phyloP scores from a whole-genome alignment of 2,329 filamentous ascomycete species.

The Cladophialophora bantiana region DNA sequence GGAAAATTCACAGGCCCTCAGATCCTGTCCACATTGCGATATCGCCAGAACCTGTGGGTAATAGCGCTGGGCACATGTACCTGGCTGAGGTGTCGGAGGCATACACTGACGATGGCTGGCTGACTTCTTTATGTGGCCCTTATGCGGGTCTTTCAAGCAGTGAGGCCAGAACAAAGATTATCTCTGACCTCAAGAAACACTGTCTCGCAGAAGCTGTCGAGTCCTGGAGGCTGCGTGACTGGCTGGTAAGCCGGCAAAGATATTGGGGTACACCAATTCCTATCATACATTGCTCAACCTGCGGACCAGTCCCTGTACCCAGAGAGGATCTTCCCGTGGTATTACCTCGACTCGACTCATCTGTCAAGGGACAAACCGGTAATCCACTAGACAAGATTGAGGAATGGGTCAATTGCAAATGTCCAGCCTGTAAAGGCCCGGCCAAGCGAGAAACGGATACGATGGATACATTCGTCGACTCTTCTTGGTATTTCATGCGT shows the following conservation, averaged over 20 bases:
- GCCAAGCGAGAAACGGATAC: constrained; percentile 89
- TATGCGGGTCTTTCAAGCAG: constrained; percentile 70
- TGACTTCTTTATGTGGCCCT: constrained; percentile 70
- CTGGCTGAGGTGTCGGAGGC: constrained; percentile 56
- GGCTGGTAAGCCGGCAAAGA: constrained; percentile 88
- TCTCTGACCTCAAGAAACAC: constrained; percentile 57
- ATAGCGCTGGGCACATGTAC: constrained; percentile 35
- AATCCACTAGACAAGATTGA: constrained; percentile 77
- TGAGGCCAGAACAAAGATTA: constrained; percentile 67
- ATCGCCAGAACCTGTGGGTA: constrained; percentile 48
- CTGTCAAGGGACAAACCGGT: constrained; percentile 71
- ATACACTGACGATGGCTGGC: constrained; percentile 69
- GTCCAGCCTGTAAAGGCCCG: constrained; percentile 71
- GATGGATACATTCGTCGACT: constrained; percentile 96
- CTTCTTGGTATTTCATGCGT: constrained; percentile 89
- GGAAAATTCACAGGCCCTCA: constrained; percentile 69
- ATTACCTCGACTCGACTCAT: constrained; percentile 72
- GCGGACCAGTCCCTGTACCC: constrained; percentile 81
- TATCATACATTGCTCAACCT: constrained; percentile 79
- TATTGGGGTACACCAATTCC: constrained; percentile 94
- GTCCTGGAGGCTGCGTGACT: constrained; percentile 84
- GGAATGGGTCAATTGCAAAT: constrained; percentile 76
- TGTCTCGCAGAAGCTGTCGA: constrained; percentile 69
- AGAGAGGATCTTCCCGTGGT: constrained; percentile 76
- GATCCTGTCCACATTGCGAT: constrained; percentile 71